Percentiles rank a stretch among this genome's conserved stretches.
phyloP scores from a whole-genome alignment of 306 rosid species.

The Cyamopsis tetragonoloba region DNA sequence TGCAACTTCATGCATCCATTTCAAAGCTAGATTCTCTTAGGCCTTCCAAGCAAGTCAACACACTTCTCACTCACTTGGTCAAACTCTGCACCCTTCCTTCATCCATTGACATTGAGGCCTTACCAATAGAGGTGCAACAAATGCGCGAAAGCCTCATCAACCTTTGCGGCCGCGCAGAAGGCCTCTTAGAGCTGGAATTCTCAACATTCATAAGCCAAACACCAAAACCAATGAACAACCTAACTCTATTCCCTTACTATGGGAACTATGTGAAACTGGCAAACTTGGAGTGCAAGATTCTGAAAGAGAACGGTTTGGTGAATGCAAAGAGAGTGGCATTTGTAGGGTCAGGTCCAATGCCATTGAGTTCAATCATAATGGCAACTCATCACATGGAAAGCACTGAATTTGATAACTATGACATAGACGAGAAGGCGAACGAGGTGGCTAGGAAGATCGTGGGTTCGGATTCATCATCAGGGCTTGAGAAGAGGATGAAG shows the following conservation, averaged over 20 bases:
- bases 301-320: slow-evolving; percentile 39
- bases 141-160: slow-evolving; percentile 58
- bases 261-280: slow-evolving; percentile 64
- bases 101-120: slow-evolving; percentile 41
- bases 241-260: slow-evolving; percentile 63
- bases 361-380: slow-evolving; percentile 64
- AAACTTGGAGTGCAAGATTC: slow-evolving; percentile 45
- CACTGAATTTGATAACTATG: slow-evolving; percentile 62
- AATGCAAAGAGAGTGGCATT: slow-evolving; percentile 56
- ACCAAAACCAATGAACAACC: slow-evolving; percentile 43
- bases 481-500: slow-evolving; percentile 71
- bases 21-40: slow-evolving; percentile 57
- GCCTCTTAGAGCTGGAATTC: slow-evolving; percentile 70
- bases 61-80: slow-evolving; percentile 58
- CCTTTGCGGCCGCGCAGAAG: slow-evolving; percentile 58
- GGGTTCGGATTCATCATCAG: slow-evolving; percentile 37
- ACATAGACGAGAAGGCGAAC: slow-evolving; percentile 57
- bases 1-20: slow-evolving; percentile 50
- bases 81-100: slow-evolving; percentile 57
- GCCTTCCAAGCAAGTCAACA: slow-evolving; percentile 68
- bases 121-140: slow-evolving; percentile 42
- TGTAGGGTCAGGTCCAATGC: slow-evolving; percentile 85
- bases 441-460: slow-evolving; percentile 49
- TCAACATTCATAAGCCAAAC: slow-evolving; percentile 44
- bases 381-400: slow-evolving; percentile 58